Conservation (phyloP, 257 asterid species). For the Avicennia marina region DNA sequence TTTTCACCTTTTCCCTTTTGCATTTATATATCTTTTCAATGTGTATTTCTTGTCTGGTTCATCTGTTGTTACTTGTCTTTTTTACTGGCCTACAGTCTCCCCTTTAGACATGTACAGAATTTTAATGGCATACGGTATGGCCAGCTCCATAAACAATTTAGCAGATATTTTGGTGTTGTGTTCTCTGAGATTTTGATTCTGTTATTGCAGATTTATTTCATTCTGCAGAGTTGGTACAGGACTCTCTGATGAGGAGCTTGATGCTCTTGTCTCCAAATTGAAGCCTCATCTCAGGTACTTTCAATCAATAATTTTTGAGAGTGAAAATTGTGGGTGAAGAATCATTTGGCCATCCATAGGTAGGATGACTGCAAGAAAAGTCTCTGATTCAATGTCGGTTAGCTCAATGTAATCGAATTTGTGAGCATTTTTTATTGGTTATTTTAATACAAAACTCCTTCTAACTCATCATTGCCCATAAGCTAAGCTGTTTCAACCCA, state of each 20-base stretch:
- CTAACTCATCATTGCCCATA: too few species aligned
- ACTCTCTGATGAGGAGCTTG: constrained; percentile 92
- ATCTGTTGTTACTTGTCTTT: not conserved
- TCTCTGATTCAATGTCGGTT: too few species aligned
- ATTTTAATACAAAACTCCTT: too few species aligned
- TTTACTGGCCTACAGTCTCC: not conserved
- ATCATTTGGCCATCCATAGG: constrained; percentile 1
- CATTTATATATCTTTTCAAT: too few species aligned
- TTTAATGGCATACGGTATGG: constrained; percentile 4
- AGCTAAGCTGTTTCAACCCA: too few species aligned
- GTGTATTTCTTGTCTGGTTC: not conserved
- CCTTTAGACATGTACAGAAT: not conserved
- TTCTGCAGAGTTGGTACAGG: constrained; percentile 99
- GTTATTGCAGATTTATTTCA: constrained; percentile 83
- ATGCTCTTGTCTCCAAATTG: constrained; percentile 66
- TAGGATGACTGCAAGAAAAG: constrained; percentile 10
- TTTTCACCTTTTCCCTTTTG: too few species aligned
- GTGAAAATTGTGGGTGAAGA: constrained; percentile 3
- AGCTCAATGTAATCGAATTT: too few species aligned
- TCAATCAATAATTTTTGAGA: not conserved
- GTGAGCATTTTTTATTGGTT: too few species aligned
- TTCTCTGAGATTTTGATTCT: constrained; percentile 23
- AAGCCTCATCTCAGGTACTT: constrained; percentile 77
- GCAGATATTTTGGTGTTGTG: constrained; percentile 9
- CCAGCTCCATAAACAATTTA: constrained; percentile 6